Evolutionary conservation across 2,329 filamentous ascomycete species (phyloP).

Genomic region (Berkeleyomyces basicola): DNA sequence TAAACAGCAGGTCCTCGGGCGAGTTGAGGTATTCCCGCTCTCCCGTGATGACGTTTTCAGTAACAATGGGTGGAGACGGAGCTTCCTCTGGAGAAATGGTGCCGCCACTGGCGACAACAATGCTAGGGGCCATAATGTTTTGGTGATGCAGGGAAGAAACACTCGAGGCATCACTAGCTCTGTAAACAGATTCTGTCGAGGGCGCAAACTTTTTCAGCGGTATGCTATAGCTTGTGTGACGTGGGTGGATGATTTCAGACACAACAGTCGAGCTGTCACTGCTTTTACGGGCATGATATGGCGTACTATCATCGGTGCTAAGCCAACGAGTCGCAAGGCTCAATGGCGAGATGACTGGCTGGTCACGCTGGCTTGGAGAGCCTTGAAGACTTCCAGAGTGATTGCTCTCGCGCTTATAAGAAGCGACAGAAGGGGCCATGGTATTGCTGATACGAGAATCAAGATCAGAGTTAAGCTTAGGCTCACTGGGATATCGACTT

Average conservation of each 20-base stretch:
- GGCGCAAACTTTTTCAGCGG: background rate
- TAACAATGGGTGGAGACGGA: conserved; percentile 25
- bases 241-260: background rate
- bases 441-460: conserved; percentile 20
- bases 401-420: background rate
- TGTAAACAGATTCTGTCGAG: conserved; percentile 14
- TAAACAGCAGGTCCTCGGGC: conserved; percentile 67
- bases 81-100: conserved; percentile 19
- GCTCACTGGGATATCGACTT: conserved; percentile 44
- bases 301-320: conserved; percentile 1
- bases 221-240: background rate
- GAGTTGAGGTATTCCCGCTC: conserved; percentile 50
- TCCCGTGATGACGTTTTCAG: conserved; percentile 20
- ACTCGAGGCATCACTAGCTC: conserved; percentile 24
- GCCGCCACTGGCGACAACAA: conserved; percentile 11
- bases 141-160: conserved; percentile 24
- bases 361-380: conserved; percentile 5
- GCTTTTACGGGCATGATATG: background rate
- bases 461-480: conserved; percentile 14
- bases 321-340: conserved; percentile 10
- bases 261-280: background rate
- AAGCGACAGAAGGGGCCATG: conserved; percentile 9
- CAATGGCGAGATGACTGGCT: conserved; percentile 3
- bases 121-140: conserved; percentile 16
- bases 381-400: conserved; percentile 4